phyloP scores from a whole-genome alignment of 2,329 filamentous ascomycete genomes.

The Curvularia verruculosa region DNA sequence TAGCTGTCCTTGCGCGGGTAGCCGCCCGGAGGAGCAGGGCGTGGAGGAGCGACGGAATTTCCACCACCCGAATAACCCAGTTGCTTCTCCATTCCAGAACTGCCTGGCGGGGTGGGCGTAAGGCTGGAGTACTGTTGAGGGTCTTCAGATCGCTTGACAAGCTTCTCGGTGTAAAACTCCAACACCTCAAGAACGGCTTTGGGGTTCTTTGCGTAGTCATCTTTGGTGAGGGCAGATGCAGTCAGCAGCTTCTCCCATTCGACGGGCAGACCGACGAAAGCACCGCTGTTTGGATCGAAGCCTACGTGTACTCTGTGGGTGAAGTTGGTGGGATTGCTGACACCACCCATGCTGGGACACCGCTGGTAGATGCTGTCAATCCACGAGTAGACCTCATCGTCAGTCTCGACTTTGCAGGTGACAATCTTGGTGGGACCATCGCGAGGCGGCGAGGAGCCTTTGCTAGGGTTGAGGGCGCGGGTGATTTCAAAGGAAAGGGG shows the following conservation, averaged over 20 bases:
- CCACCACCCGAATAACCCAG: conserved; percentile 54
- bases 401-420: conserved; percentile 90
- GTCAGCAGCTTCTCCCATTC: conserved; percentile 98
- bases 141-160: conserved; percentile 76
- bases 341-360: conserved; percentile 95
- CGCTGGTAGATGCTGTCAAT: conserved; percentile 97
- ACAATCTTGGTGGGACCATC: conserved; percentile 83
- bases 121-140: conserved; percentile 71
- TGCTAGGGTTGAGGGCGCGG: conserved; percentile 65
- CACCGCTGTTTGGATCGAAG: conserved; percentile 92
- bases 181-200: conserved; percentile 73
- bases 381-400: conserved; percentile 98
- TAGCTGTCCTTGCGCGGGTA: conserved; percentile 56
- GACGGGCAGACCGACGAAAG: conserved; percentile 90
- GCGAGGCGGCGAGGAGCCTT: conserved; percentile 71
- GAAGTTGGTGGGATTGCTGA: conserved; percentile 98
- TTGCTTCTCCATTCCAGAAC: conserved; percentile 54
- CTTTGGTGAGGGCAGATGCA: conserved; percentile 95
- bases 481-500: conserved; percentile 95
- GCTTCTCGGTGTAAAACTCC: conserved; percentile 81
- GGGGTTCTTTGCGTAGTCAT: conserved; percentile 97
- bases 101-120: conserved; percentile 69
- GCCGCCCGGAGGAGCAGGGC: conserved; percentile 52
- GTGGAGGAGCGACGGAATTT: conserved; percentile 56
- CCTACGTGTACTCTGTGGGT: conserved; percentile 96